Evolutionary conservation across 768 basidiomycete species (phyloP).

Genomic region (Amanita pseudoporphyria): DNA sequence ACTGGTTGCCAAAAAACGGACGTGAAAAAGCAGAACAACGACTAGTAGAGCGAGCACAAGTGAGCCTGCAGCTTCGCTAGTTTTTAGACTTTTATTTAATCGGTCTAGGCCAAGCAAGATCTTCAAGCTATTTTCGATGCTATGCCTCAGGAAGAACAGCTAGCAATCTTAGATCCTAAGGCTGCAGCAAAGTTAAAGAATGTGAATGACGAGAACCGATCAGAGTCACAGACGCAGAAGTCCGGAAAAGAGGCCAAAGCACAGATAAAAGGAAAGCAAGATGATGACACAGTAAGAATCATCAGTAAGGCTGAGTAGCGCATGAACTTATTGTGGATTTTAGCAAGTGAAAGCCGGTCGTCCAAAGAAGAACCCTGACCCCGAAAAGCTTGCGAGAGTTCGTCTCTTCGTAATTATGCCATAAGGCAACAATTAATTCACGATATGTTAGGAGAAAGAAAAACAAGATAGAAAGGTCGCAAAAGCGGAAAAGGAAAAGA

Average conservation of each 20-base stretch:
- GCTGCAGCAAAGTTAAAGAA: constrained; percentile 26
- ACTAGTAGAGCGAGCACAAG: constrained; percentile 56
- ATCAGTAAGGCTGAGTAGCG: not conserved
- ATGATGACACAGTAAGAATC: not conserved
- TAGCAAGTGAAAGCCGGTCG: constrained; percentile 21
- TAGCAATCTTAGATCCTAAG: constrained; percentile 46
- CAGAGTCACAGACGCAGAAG: not conserved
- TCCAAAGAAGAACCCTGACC: constrained; percentile 42
- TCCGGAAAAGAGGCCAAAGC: not conserved
- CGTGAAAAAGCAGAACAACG: constrained; percentile 54
- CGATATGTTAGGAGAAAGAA: constrained; percentile 50
- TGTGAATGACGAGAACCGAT: constrained; percentile 15
- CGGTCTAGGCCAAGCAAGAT: constrained; percentile 45
- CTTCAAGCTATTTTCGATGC: constrained; percentile 45
- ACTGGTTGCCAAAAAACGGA: constrained; percentile 61
- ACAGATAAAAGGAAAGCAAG: constrained; percentile 1
- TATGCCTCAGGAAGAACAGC: constrained; percentile 47
- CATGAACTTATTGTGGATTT: not conserved
- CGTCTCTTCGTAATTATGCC: not conserved
- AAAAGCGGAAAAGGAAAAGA: constrained; percentile 64
- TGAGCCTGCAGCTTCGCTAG: constrained; percentile 18
- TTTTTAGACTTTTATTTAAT: not conserved
- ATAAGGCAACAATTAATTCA: not conserved
- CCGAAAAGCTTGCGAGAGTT: constrained; percentile 54
- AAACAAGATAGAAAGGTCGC: constrained; percentile 57